These are phyloP conservation scores for Solanum sejunctum DNA, from an alignment of 257 asterid species.

Conservation along the genomic window DNA sequence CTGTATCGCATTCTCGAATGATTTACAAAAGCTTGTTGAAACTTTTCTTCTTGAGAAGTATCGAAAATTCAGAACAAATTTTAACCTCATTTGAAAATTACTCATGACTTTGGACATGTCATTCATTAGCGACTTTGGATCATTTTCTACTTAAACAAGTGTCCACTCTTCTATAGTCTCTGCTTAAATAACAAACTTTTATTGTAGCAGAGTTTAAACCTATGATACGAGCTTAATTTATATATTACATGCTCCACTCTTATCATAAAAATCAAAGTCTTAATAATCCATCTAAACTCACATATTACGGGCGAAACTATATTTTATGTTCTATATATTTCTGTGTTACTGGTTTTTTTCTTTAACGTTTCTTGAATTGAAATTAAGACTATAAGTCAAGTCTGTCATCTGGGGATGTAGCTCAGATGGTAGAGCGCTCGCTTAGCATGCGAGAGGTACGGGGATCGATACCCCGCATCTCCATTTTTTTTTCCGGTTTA, in stretches of 20 bases:
- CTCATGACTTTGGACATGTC: background rate
- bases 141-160: background rate
- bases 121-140: background rate
- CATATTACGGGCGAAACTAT: background rate
- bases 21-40: background rate
- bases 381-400: too few species aligned
- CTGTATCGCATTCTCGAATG: too few species aligned
- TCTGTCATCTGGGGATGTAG: constrained; percentile 31
- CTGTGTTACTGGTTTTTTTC: too few species aligned
- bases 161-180: background rate
- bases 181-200: background rate
- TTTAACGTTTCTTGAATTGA: too few species aligned
- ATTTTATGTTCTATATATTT: too few species aligned
- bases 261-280: background rate
- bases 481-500: background rate
- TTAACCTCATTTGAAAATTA: background rate
- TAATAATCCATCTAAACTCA: background rate
- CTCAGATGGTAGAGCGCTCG: constrained; percentile 59
- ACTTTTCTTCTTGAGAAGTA: background rate
- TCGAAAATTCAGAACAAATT: background rate
- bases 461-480: constrained; percentile 47
- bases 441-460: constrained; percentile 41
- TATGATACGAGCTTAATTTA: background rate
- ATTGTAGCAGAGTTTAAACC: background rate
- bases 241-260: background rate